Evolutionary conservation across 2,329 filamentous ascomycete species (phyloP), one percentile per base, ranked within the genome.

Genomic region (Cercospora sp.): DNA sequence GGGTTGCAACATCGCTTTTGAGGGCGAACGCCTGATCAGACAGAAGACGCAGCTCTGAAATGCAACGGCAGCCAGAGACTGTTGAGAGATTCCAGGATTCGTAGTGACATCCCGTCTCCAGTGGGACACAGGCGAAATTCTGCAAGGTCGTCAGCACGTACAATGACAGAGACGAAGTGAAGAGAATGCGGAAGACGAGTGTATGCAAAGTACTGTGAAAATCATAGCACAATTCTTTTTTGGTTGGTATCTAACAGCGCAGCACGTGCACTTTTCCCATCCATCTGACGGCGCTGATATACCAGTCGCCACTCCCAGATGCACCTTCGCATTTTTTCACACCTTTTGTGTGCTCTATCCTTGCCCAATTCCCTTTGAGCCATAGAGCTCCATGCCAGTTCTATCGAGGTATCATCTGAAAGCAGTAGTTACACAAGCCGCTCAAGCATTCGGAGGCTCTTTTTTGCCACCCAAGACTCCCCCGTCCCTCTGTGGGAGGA

Each of bases 331-430:
- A n/a, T n/a, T 26, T 42, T 64, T 64, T 64, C 30, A 23, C 62
- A 58, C 62, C 60, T 59, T 18, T 59, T 23, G 31, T 36, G 26
- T 51, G 60, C 60, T 51, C 53, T 64, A 51, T 58, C 53, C 53
- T 59, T 36, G 48, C 62, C 64, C 65, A 55, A 42, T 66, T 61
- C 61, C 65, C 31, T 64, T 58, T 69, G 62, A 59, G 62, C 62
- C 62, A 26, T 64, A 59, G 62, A 64, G 53, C 61, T 61, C 13
- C 67, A 68, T 66, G 67, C 67, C 63, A 45, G 61, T 42, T 65
- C 64, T 68, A 60, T 65, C 45, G 60, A 65, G 67, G 63, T 66
- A 66, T 63, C 63, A 68, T 68, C 67, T 68, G 67, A 66, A 68
- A 68, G 63, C 67, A 68, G 58, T 68, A 33, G 36, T 58, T 60